Evolutionary conservation across 1,139 yeast species (phyloP).

Genomic region (Saccharomyces hybrid): DNA sequence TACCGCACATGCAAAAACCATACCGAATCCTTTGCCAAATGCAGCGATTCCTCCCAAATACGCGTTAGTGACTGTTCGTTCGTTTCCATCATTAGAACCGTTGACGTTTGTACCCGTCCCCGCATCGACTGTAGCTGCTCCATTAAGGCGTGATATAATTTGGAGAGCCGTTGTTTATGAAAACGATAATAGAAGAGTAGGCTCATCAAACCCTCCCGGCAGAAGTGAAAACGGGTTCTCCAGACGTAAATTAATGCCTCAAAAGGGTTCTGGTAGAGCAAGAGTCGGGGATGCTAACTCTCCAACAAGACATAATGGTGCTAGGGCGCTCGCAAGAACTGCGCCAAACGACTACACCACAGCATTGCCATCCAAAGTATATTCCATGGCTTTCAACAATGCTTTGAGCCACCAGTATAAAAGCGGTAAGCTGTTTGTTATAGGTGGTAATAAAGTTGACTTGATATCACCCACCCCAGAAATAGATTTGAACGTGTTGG

Average conservation of each 20-base stretch:
- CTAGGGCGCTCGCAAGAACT: slow-evolving; percentile 79
- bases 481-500: slow-evolving; percentile 21
- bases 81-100: slow-evolving; percentile 90
- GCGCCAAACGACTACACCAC: slow-evolving; percentile 92
- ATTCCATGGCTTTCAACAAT: slow-evolving; percentile 65
- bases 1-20: neutral
- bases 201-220: slow-evolving; percentile 78
- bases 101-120: slow-evolving; percentile 69
- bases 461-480: slow-evolving; percentile 20
- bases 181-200: slow-evolving; percentile 83
- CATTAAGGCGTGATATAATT: slow-evolving; percentile 79
- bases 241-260: slow-evolving; percentile 74
- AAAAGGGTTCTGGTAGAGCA: slow-evolving; percentile 92
- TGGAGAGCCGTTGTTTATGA: slow-evolving; percentile 95
- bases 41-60: slow-evolving; percentile 44
- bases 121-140: slow-evolving; percentile 55
- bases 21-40: slow-evolving; percentile 14
- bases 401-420: slow-evolving; percentile 80
- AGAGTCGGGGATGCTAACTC: slow-evolving; percentile 95
- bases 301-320: slow-evolving; percentile 86
- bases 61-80: slow-evolving; percentile 69
- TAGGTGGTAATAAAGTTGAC: slow-evolving; percentile 47
- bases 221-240: slow-evolving; percentile 85
- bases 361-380: slow-evolving; percentile 67
- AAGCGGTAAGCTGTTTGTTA: slow-evolving; percentile 59